Base-by-base conservation (phyloP, 768 basidiomycete genomes). In the Pulveroboletus sp. region DNA sequence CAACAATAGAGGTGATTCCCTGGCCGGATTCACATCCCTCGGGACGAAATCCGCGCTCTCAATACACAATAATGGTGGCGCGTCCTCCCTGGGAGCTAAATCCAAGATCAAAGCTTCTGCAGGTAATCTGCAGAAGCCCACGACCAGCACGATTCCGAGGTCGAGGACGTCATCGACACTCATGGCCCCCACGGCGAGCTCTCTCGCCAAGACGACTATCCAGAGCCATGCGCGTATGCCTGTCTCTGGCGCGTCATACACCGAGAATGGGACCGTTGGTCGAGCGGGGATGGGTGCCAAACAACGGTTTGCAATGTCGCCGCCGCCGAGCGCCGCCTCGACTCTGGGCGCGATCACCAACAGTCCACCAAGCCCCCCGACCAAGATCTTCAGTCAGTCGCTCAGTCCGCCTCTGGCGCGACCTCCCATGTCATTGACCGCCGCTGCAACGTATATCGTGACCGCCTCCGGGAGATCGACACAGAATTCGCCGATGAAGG, bases 101-200 rank as follows among this genome's bases (percentile, higher is more conserved):
- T 61, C 63, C 6, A 63, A 53, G 44, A 27, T 54, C 16, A 45
- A 36, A 6, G 40, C 50, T 11, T 41, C 54, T 11, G 19, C 40
- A 21, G 16, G 40, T 17, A 57, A 38, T 43, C 40, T 44, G 13
- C 49, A 49, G 24, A 59, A 57, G 25, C 45, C 43, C 2, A n/a
- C 21, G 35, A 13, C 32, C n/a, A n/a, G n/a, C n/a, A 33, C 37
- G 32, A 55, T 60, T 32, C 55, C 57, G 2, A 51, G 62, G 34
- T 58, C 48, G 13, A 66, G 72, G 31, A 67, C 65, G 0, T 68
- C 69, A 7, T 78, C 80, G 3, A 76, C 82, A 32, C 70, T 90
- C 12, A 69, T 85, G 43, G 86, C 87, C 1, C 87, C 87, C 0
- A 90, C 87, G 1, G 87, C 84, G 2, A 87, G 86, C 57, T 90